Conservation (phyloP, 495 filamentous ascomycete genomes). For the Penicillium goetzii region DNA sequence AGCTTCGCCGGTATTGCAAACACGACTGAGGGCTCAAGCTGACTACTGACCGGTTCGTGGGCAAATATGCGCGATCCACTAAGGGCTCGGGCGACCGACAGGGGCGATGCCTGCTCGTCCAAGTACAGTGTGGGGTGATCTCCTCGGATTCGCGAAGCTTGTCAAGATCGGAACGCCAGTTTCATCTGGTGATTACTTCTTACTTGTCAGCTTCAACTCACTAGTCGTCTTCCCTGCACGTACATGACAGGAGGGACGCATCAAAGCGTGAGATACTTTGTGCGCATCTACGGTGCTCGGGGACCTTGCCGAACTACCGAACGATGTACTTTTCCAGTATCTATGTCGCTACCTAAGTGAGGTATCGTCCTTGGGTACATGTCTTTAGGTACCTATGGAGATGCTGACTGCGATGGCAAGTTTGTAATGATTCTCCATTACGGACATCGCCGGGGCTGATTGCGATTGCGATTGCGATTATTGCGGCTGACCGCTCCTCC, state of each 20-base stretch:
- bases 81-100: slow-evolving; percentile 14
- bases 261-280: neutral
- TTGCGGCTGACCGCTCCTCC: slow-evolving; percentile 36
- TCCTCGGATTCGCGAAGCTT: slow-evolving; percentile 36
- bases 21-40: slow-evolving; percentile 13
- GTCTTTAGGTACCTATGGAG: neutral
- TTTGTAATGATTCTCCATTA: neutral
- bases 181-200: slow-evolving; percentile 4
- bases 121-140: slow-evolving; percentile 28
- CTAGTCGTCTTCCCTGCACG: neutral
- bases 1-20: slow-evolving; percentile 29
- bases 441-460: slow-evolving; percentile 17
- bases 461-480: slow-evolving; percentile 23
- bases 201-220: neutral
- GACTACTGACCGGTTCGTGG: slow-evolving; percentile 28
- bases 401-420: neutral
- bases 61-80: slow-evolving; percentile 20
- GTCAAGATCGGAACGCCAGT: slow-evolving; percentile 26
- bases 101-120: slow-evolving; percentile 30
- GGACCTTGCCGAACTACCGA: neutral
- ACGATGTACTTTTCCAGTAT: neutral
- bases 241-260: neutral
- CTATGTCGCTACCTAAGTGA: neutral
- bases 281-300: neutral
- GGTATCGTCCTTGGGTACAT: neutral